Evolutionary conservation across 441 rosid genomes (phyloP).

Genomic region (Gossypium lobatum): DNA sequence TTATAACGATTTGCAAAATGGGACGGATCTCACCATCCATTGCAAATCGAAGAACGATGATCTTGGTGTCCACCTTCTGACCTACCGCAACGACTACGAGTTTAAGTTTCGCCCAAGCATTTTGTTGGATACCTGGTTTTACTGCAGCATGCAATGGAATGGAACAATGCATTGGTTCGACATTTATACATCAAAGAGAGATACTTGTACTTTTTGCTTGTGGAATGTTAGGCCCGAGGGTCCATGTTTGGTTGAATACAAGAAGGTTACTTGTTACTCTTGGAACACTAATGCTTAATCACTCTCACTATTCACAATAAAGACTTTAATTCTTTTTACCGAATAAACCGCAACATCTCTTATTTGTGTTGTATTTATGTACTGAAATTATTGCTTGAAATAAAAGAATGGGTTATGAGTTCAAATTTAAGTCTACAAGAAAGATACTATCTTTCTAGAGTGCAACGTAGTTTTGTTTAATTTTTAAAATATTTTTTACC

Average conservation of each 20-base stretch:
- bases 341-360: not conserved
- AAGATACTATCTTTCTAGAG: too few relatives aligned
- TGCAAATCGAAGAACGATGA: constrained; percentile 10
- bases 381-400: too few relatives aligned
- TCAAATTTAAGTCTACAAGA: too few relatives aligned
- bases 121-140: not conserved
- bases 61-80: not conserved
- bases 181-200: constrained; percentile 14
- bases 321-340: not conserved
- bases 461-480: too few relatives aligned
- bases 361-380: not conserved
- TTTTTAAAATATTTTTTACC: too few relatives aligned
- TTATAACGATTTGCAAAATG: not conserved
- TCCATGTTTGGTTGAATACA: constrained; percentile 5
- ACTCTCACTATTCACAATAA: not conserved
- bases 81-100: not conserved
- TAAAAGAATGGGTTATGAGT: too few relatives aligned
- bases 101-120: constrained; percentile 2
- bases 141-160: constrained; percentile 15
- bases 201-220: constrained; percentile 11
- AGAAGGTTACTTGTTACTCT: constrained; percentile 9
- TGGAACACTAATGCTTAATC: not conserved
- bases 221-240: constrained; percentile 9
- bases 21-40: not conserved
- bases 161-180: not conserved